A percentile compares a stretch with the other conserved stretches of the same genome.
Evolutionary conservation across 2,329 filamentous ascomycete genomes (phyloP).

Genomic region (Nannizziopsis barbatae): DNA sequence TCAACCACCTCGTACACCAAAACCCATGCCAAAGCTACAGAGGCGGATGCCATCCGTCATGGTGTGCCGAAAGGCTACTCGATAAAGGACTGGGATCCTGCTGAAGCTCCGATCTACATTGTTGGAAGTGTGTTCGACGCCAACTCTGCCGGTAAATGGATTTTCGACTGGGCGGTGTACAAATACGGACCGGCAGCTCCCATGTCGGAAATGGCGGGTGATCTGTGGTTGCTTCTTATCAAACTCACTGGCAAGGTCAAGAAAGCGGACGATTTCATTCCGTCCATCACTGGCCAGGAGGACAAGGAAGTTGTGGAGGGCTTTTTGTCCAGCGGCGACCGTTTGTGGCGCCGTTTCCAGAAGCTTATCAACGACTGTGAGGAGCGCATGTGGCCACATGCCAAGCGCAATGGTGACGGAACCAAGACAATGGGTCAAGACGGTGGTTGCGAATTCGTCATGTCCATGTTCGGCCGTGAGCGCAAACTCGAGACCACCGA

Average conservation of each 20-base stretch:
- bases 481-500: conserved; percentile 81
- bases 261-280: conserved; percentile 67
- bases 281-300: conserved; percentile 59
- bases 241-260: conserved; percentile 90
- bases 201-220: conserved; percentile 81
- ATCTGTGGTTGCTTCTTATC: conserved; percentile 90
- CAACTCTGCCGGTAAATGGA: conserved; percentile 97
- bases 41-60: conserved; percentile 51
- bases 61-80: conserved; percentile 83
- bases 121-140: conserved; percentile 93
- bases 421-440: conserved; percentile 74
- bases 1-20: conserved; percentile 23
- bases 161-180: conserved; percentile 98
- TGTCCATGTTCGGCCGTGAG: conserved; percentile 87
- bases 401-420: conserved; percentile 58
- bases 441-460: conserved; percentile 87
- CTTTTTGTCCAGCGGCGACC: conserved; percentile 79
- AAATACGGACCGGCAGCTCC: conserved; percentile 70
- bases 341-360: conserved; percentile 74
- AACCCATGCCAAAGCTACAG: conserved; percentile 44
- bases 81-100: conserved; percentile 96
- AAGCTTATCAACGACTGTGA: conserved; percentile 84
- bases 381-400: conserved; percentile 84
- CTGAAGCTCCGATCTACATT: conserved; percentile 84
- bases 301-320: conserved; percentile 75